Base-by-base conservation (phyloP, 192 early-diverging fungal species). In the Jimgerdemannia lactiflua region DNA sequence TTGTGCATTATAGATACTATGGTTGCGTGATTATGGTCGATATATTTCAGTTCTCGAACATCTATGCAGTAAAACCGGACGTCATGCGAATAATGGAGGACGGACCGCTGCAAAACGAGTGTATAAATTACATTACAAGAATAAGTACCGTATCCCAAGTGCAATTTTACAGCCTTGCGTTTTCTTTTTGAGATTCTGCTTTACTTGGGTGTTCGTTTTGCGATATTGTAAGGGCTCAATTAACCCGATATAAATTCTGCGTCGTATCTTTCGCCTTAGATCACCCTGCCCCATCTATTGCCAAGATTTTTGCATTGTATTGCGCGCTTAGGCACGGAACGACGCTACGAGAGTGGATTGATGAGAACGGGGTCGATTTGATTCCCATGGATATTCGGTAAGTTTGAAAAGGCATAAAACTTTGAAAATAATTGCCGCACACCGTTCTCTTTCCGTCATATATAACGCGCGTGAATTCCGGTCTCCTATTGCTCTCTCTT, bases 21-120 rank as follows among this genome's bases (percentile, higher is more conserved):
- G 96, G 96, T 6, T 97, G 95, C 74, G 92, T 98, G 40, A 90
- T 89, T 43, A 77, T 98, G 82, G 90, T 94, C 4, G 96, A 98
- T 73, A 91, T 99, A 20, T 98, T 98, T 81, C 94, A 98, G 89
- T 99, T 96, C 78, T 88, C 91, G 74, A 99, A 99, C 76, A 81
- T 97, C 0, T 99, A 99, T 76, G 86, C 89, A 0, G 82, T 93
- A 59, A 90, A 85, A 64, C 79, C 86, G 17, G 84, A 89, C 73
- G 83, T 97, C 39, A 87, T 83, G 70, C 80, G 75, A 40, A 42
- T 97, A 42, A 82, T 95, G 64, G 80, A 88, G 17, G 87, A 89
- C 54, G 79, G 78, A 17, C 85, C 89, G 14, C 67, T 94, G 63
- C 95, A 96, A 76, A 79, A 80, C 39, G 94, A 98, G 72, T 96